Evolutionary conservation across 305 asterid species (phyloP).

Genomic region (Fraxinus albicans): DNA sequence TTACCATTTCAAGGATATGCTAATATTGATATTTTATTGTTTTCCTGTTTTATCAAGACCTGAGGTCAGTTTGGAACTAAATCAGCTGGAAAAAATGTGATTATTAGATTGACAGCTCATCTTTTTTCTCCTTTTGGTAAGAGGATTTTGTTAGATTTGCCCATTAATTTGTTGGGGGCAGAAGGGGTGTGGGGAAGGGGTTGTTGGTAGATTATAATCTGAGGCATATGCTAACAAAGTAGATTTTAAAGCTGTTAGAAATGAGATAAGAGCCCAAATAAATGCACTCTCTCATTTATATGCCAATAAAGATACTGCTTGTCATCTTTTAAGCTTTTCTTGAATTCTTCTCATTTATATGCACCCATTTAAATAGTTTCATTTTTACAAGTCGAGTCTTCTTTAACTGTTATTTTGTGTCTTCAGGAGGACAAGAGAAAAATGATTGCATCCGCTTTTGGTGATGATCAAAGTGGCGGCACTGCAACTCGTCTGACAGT

Average conservation of each 20-base stretch:
- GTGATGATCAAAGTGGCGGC: conserved; percentile 80
- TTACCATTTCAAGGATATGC: background rate
- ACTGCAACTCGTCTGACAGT: conserved; percentile 59
- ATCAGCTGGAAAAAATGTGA: background rate
- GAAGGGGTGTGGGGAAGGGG: background rate
- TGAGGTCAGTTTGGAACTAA: background rate
- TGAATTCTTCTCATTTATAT: too few species aligned
- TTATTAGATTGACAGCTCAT: background rate
- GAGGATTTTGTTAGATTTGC: background rate
- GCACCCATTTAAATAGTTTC: background rate
- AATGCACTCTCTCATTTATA: background rate
- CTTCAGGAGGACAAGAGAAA: conserved; percentile 92
- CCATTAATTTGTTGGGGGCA: background rate
- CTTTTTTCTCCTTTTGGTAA: background rate
- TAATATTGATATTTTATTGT: background rate
- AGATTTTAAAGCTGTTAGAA: background rate
- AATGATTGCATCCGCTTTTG: conserved; percentile 97
- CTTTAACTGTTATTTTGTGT: conserved; percentile 1
- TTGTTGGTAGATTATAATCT: background rate
- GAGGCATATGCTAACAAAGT: background rate
- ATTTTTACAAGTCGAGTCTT: background rate
- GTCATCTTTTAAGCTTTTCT: background rate
- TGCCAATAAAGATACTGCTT: background rate
- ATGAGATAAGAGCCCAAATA: background rate
- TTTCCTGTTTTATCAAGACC: background rate